Evolutionary conservation across 1,284 basidiomycete genomes (phyloP).

Genomic region (Flammula alnicola): DNA sequence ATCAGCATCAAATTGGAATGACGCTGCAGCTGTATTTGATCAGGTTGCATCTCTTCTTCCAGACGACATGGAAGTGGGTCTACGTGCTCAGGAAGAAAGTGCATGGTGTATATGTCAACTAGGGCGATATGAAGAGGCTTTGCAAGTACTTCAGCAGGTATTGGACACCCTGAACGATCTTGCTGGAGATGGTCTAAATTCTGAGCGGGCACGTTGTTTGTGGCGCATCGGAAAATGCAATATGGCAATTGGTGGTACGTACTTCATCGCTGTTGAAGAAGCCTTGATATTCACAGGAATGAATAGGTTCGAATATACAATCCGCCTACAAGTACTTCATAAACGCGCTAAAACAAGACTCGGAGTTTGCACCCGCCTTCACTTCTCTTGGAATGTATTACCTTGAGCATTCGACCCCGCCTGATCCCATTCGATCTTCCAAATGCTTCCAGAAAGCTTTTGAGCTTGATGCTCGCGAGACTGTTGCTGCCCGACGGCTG

Average conservation of each 20-base stretch:
- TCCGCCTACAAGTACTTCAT: conserved; percentile 86
- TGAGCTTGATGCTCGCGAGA: conserved; percentile 91
- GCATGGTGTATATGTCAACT: conserved; percentile 85
- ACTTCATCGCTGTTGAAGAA: background rate
- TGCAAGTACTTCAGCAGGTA: conserved; percentile 62
- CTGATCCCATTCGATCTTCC: conserved; percentile 84
- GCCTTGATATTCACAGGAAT: background rate
- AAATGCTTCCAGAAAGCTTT: conserved; percentile 99
- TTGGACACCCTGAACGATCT: conserved; percentile 59
- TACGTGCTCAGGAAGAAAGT: conserved; percentile 80
- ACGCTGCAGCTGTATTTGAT: conserved; percentile 69
- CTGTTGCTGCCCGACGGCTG: conserved; percentile 82
- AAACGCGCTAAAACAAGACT: conserved; percentile 75
- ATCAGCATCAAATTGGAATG: conserved; percentile 67
- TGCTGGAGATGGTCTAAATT: conserved; percentile 47
- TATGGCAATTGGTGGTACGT: conserved; percentile 77
- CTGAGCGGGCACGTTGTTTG: conserved; percentile 76
- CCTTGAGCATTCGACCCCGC: conserved; percentile 68
- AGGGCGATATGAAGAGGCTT: conserved; percentile 56
- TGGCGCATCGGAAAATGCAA: conserved; percentile 85
- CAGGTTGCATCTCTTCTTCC: conserved; percentile 51
- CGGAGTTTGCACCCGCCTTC: conserved; percentile 88
- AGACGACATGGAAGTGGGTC: conserved; percentile 51
- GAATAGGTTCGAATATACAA: conserved; percentile 33
- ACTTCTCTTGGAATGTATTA: conserved; percentile 96